Conservation (phyloP, 345 rosid genomes). For the Dimocarpus longan region DNA sequence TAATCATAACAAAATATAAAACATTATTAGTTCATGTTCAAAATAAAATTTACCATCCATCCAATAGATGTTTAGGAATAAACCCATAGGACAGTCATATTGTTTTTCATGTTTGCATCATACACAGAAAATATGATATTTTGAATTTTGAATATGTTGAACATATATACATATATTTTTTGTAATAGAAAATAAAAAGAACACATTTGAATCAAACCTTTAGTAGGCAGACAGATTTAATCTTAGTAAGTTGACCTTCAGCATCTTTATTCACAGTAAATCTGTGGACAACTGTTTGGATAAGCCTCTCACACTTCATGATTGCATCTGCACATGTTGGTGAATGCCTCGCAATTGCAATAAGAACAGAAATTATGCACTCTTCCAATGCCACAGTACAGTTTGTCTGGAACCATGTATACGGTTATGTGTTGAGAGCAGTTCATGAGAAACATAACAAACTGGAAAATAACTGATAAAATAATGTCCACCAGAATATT, state of each 20-base stretch:
- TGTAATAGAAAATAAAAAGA: background rate
- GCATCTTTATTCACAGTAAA: constrained; percentile 48
- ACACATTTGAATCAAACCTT: constrained; percentile 47
- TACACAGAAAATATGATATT: background rate
- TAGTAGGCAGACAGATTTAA: constrained; percentile 63
- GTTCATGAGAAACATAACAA: background rate
- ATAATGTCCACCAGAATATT: background rate
- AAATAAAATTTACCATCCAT: constrained; percentile 6
- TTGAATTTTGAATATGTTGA: background rate
- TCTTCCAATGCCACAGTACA: constrained; percentile 59
- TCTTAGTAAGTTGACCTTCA: constrained; percentile 55
- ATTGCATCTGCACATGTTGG: constrained; percentile 74
- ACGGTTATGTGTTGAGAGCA: constrained; percentile 14
- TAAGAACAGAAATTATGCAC: constrained; percentile 57
- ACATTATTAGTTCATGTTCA: constrained; percentile 19
- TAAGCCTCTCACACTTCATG: constrained; percentile 71
- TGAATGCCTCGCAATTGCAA: constrained; percentile 89
- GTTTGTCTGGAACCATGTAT: constrained; percentile 55
- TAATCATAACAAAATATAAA: constrained; percentile 12
- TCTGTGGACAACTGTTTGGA: constrained; percentile 57
- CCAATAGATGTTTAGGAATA: constrained; percentile 1
- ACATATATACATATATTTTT: background rate
- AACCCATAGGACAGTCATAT: background rate
- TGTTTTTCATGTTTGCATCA: background rate
- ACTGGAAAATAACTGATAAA: background rate